Base-by-base conservation (phyloP, 306 rosid genomes). In the Sophora flavescens region DNA sequence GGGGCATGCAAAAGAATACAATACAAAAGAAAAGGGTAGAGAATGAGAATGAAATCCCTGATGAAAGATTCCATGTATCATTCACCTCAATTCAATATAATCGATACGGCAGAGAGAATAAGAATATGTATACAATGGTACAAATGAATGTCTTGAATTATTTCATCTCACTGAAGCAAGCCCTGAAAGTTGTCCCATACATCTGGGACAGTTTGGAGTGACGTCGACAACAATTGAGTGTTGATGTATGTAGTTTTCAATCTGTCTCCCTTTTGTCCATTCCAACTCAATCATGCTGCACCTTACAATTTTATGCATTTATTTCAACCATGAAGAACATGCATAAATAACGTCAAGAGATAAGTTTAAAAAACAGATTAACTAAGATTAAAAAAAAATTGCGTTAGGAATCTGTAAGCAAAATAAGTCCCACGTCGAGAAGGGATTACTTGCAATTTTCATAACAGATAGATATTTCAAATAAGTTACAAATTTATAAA, bases 61-160 rank as follows among this genome's bases (percentile, higher is more conserved):
- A 86, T 80, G 77, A 86, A 89, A 86, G 89, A 86, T 86, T 89
- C 89, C 74, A 75, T 6, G 45, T 51, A 72, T 74, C 59, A 71
- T 58, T 77, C 58, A 52, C 72, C 69, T 84, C 63, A 73, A 72
- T 50, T 70, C 13, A 56, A 74, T 33, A 66, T 48, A 52, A 75
- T 45, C 54, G n/a, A 83, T 54, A 77, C 72, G 72, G 6, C 82
- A 81, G 71, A 48, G 69, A 70, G 89, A 86, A 83, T 86, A 80
- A 86, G 89, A 86, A 86, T 77, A 59, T 80, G 73, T 39, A 78
- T 73, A 62, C 72, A 67, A 79, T 78, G 61, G 77, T 54, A 59
- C 81, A 72, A 72, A 68, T 60, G 80, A 82, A 79, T 79, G 75
- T 75, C 72, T 74, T 22, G 26, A 71, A 72, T 51, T 32, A 75